Evolutionary conservation across 1,284 basidiomycete species (phyloP).

Genomic region (Cryptococcus sp.): DNA sequence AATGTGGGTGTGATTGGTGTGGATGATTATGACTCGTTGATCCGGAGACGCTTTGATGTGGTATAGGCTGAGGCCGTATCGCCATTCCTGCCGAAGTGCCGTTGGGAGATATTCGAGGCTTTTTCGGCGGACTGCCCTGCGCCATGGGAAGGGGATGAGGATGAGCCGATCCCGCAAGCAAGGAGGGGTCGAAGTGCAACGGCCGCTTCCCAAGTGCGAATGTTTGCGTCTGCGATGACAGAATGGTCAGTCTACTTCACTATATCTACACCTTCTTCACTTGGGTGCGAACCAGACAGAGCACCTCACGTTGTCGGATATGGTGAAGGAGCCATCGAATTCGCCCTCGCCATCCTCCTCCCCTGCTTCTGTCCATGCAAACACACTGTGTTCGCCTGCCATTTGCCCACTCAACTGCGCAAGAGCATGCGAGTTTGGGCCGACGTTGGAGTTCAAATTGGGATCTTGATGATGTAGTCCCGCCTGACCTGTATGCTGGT

Average conservation of each 20-base stretch:
- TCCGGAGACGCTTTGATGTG: neutral
- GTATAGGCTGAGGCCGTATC: neutral
- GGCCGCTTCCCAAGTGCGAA: slow-evolving; percentile 16
- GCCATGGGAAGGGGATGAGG: slow-evolving; percentile 19
- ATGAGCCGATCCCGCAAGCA: slow-evolving; percentile 10
- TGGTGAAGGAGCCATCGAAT: slow-evolving; percentile 32
- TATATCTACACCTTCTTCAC: too few species aligned
- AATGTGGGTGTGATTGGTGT: slow-evolving; percentile 3
- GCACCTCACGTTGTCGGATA: slow-evolving; percentile 31
- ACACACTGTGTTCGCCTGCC: slow-evolving; percentile 14
- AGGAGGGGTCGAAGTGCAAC: slow-evolving; percentile 21
- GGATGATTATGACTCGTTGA: neutral
- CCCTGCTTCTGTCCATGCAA: slow-evolving; percentile 17
- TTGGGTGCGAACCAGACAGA: neutral
- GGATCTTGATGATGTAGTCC: neutral
- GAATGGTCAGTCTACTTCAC: too few species aligned
- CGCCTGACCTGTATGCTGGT: slow-evolving; percentile 1
- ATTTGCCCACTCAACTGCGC: slow-evolving; percentile 7
- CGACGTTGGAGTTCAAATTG: neutral
- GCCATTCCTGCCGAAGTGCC: neutral
- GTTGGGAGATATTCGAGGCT: slow-evolving; percentile 10
- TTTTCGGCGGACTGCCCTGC: slow-evolving; percentile 21
- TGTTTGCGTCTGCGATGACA: slow-evolving; percentile 4
- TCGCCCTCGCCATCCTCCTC: slow-evolving; percentile 26
- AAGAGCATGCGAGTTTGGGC: slow-evolving; percentile 7